A percentile compares a stretch with the other conserved stretches of the same genome.
These are phyloP conservation scores for Candida michaelii DNA, from an alignment of 805 yeast species.

Conservation along the genomic window DNA sequence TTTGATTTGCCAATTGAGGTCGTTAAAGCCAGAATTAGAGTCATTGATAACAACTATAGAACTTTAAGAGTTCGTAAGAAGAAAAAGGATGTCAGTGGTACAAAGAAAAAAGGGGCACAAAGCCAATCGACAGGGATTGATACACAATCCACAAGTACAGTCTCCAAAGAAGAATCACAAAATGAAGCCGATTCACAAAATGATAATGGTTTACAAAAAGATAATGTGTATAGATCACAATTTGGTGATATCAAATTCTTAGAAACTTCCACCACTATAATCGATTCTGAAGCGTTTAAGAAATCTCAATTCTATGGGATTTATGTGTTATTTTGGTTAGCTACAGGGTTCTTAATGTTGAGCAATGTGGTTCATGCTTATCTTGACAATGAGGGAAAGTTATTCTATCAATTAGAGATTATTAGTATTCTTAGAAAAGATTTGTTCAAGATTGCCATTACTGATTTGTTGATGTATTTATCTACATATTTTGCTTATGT, in stretches of 20 bases:
- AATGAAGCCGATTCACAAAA: conserved; percentile 17
- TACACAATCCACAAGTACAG: no score
- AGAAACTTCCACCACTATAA: conserved; percentile 42
- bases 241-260: conserved; percentile 55
- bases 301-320: conserved; percentile 70
- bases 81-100: no score
- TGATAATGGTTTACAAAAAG: background rate
- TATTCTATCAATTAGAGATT: conserved; percentile 51
- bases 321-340: conserved; percentile 77
- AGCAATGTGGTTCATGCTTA: conserved; percentile 57
- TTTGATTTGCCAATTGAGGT: background rate
- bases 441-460: conserved; percentile 62
- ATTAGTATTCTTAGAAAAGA: conserved; percentile 59
- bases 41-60: conserved; percentile 11
- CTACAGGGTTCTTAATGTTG: conserved; percentile 53
- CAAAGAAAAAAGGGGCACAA: background rate
- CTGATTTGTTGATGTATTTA: conserved; percentile 76
- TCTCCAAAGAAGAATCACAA: no score
- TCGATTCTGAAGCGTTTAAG: conserved; percentile 50
- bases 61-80: conserved; percentile 7
- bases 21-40: conserved; percentile 10
- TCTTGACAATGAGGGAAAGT: conserved; percentile 39
- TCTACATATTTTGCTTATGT: conserved; percentile 58
- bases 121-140: no score
- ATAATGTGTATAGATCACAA: conserved; percentile 41